Percentiles rank a stretch among this genome's conserved stretches.
These are phyloP conservation scores for Penicillium oxalicum DNA, from an alignment of 2,329 filamentous ascomycete genomes.

Conservation along the genomic window DNA sequence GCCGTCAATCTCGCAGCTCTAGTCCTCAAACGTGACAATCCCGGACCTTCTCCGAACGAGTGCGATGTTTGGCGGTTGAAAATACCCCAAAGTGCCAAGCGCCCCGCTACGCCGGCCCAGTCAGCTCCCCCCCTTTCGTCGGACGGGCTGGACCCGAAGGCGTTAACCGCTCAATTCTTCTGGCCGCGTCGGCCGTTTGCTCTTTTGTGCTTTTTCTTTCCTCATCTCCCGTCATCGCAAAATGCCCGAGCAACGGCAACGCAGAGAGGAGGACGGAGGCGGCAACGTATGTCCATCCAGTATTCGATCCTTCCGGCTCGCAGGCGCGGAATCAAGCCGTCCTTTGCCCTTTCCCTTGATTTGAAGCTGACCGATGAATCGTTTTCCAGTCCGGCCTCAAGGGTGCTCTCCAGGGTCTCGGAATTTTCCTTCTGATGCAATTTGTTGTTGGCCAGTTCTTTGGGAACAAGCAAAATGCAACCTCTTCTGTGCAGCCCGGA, in stretches of 20 bases:
- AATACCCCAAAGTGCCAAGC: slow-evolving; percentile 12
- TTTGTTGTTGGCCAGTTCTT: slow-evolving; percentile 53
- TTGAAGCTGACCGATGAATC: slow-evolving; percentile 17
- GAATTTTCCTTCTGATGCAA: slow-evolving; percentile 55
- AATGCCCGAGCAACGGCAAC: slow-evolving; percentile 38
- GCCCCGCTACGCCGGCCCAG: background rate
- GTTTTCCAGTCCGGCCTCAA: slow-evolving; percentile 36
- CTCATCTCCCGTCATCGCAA: slow-evolving; percentile 26
- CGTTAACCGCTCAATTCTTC: slow-evolving; percentile 5
- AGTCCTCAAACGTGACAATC: background rate
- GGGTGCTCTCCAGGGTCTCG: slow-evolving; percentile 50
- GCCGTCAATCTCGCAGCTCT: background rate
- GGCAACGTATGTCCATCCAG: slow-evolving; percentile 20
- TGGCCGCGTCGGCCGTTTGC: slow-evolving; percentile 10
- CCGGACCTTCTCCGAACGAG: slow-evolving; percentile 4
- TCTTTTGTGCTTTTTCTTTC: slow-evolving; percentile 7
- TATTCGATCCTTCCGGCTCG: background rate
- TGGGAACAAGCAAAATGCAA: slow-evolving; percentile 31
- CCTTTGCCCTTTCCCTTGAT: background rate
- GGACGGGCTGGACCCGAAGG: slow-evolving; percentile 6
- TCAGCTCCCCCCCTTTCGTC: slow-evolving; percentile 4
- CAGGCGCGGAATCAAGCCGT: too few species aligned
- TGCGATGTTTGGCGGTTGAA: slow-evolving; percentile 11
- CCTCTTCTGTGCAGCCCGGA: slow-evolving; percentile 17
- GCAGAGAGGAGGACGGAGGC: slow-evolving; percentile 30